Base-by-base conservation (phyloP, 768 basidiomycete genomes). In the Leccinum subgranulosum region DNA sequence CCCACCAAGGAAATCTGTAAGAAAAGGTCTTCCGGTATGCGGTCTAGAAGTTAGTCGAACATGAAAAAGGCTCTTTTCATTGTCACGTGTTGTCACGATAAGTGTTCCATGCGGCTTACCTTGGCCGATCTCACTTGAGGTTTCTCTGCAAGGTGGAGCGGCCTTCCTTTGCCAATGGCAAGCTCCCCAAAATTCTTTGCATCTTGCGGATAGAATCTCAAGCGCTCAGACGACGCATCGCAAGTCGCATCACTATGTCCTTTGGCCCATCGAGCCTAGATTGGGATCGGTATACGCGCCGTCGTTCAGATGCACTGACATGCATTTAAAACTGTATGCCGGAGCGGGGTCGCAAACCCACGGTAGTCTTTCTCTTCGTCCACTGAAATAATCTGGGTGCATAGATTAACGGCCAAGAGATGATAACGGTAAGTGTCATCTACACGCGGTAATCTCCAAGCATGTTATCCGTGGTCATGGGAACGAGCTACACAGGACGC, bases 331-430 rank as follows among this genome's bases (percentile, higher is more conserved):
- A 17, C 62, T 33, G 1, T 55, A 52, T 28, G 4, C 45, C 51
- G 1, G 6, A 17, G 9, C 23, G 7, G 27, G 9, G n/a, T 11
- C 15, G 17, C 1, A 39, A 17, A 7, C 6, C 9, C 11, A 53
- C 45, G 51, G 9, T n/a, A 54, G 10, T 46, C 21, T 12, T 41
- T 46, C 41, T 61, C 51, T 6, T 61, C 46, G 36, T 51, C 51
- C 9, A 10, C 7, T n/a, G 61, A 56, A 51, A 63, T 7, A 7
- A 8, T 25, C 6, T 2, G 6, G 2, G 17, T 21, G 43, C 46
- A 62, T 4, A 33, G 14, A 11, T 28, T 15, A 2, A 31, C 11
- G 3, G 31, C 41, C 21, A 50, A 14, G 1, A 5, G n/a, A 19
- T 41, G 15, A 8, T 23, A 10, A 6, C 4, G 17, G 43, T 21